These are phyloP conservation scores for Myxozyma melibiosi DNA, from an alignment of 805 yeast genomes.

Conservation along the genomic window DNA sequence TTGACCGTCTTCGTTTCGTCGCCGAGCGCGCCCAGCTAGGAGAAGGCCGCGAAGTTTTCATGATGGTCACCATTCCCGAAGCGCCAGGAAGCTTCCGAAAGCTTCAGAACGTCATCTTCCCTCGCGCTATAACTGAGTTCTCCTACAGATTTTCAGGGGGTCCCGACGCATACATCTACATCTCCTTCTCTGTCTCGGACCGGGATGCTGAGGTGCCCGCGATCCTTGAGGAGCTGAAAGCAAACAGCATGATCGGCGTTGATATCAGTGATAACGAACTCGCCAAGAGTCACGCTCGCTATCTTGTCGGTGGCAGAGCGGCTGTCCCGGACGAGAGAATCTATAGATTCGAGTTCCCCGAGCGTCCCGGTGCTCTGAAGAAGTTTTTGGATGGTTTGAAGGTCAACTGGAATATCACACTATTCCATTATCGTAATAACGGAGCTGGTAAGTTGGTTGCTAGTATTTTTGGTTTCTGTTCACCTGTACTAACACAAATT, in stretches of 20 bases:
- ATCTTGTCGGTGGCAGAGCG: conserved; percentile 90
- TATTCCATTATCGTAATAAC: conserved; percentile 95
- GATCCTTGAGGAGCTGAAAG: conserved; percentile 51
- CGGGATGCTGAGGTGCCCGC: conserved; percentile 70
- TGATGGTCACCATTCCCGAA: conserved; percentile 90
- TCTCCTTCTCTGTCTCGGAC: conserved; percentile 80
- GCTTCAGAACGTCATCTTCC: conserved; percentile 75
- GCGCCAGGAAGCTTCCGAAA: conserved; percentile 84
- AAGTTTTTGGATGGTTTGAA: conserved; percentile 73
- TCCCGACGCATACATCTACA: conserved; percentile 71
- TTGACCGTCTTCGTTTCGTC: conserved; percentile 92
- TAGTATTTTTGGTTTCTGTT: not conserved
- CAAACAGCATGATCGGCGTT: conserved; percentile 66
- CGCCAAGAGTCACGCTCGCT: conserved; percentile 96
- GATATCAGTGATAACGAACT: conserved; percentile 91
- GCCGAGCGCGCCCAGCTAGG: conserved; percentile 98
- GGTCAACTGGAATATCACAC: conserved; percentile 84
- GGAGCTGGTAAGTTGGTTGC: conserved; percentile 55
- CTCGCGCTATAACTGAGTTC: conserved; percentile 92
- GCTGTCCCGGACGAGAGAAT: conserved; percentile 73
- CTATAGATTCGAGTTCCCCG: conserved; percentile 91
- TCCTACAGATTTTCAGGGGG: conserved; percentile 72
- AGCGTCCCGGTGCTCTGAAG: conserved; percentile 91
- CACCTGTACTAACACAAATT: not conserved
- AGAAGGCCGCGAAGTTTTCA: conserved; percentile 94